Conservation (phyloP, 768 basidiomycete genomes). For the Trametes meyenii region DNA sequence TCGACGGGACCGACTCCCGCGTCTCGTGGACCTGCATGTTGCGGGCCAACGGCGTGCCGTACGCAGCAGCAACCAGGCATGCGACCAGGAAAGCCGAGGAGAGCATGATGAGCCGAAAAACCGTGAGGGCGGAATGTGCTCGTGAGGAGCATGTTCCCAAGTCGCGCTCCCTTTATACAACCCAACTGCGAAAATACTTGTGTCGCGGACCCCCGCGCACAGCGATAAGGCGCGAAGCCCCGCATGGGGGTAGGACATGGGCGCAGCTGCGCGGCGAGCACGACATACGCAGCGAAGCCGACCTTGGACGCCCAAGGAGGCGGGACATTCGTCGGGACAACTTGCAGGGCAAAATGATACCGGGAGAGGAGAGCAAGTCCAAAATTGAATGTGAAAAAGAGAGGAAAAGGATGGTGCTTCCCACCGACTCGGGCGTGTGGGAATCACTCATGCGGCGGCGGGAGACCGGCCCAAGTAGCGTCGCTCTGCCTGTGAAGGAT, state of each 20-base stretch:
- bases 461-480: conserved; percentile 12
- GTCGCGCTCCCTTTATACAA: neutral
- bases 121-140: neutral
- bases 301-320: conserved; percentile 1
- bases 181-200: neutral
- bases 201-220: conserved; percentile 1
- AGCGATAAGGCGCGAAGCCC: conserved; percentile 10
- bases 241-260: conserved; percentile 5
- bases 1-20: conserved; percentile 31
- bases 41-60: conserved; percentile 29
- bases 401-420: conserved; percentile 5
- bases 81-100: conserved; percentile 25
- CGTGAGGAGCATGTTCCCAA: neutral
- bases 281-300: conserved; percentile 3
- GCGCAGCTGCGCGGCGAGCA: conserved; percentile 11
- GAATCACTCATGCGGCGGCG: conserved; percentile 18
- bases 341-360: conserved; percentile 3
- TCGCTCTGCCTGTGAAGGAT: conserved; percentile 3
- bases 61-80: conserved; percentile 25
- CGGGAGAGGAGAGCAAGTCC: neutral
- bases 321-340: conserved; percentile 13
- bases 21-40: conserved; percentile 37
- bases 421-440: conserved; percentile 10
- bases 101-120: conserved; percentile 23
- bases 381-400: conserved; percentile 10